Evolutionary conservation across 1,284 basidiomycete genomes (phyloP), one percentile per base, ranked within the genome.

Genomic region (Cutaneotrichosporon mucoides): DNA sequence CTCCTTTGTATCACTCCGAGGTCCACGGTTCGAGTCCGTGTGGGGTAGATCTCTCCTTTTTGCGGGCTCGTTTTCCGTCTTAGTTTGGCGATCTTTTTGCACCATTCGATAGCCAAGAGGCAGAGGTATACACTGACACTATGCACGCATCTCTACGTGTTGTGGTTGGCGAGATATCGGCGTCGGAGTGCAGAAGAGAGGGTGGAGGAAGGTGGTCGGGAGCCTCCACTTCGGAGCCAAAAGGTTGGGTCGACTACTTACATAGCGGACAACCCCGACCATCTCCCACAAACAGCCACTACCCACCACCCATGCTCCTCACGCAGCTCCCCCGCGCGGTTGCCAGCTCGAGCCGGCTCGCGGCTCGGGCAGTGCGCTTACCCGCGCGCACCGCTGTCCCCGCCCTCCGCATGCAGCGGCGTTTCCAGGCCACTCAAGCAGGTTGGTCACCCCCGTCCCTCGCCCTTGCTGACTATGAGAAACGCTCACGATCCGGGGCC

Each of bases 401-500:
- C 36, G 35, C 44, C 11, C 36, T 12, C 12, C 36, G 53, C 43
- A 4, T 45, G 2, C 50, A 52, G 46, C 46, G 46, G 43, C 42
- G 53, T 8, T 45, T 45, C 42, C 42, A 54, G n/a, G 34, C 43
- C 3, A 41, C 43, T 11, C 43, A 13, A n/a, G 34, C 41, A 5
- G 35, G 53, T 46, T 6, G 10, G 36, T 45, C 10, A n/a, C 8
- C 24, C 12, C 35, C 35, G 8, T 6, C 38, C 4, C 13, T 24
- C 24, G 24, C 8, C 16, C 2, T 8, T 33, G 53, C 53, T 46
- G 36, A 41, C 37, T 24, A 3, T 24, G 36, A 10, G 59, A 65
- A 13, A 59, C 70, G 4, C 68, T 72, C 54, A 62, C 53, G 0
- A 61, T 78, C 56, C 61, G 70, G 50, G 73, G 73, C 33, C 42